A percentile compares a stretch with the other conserved stretches of the same genome.
These are phyloP conservation scores for Pichia pseudocactophila DNA, from an alignment of 805 yeast species.

Conservation along the genomic window DNA sequence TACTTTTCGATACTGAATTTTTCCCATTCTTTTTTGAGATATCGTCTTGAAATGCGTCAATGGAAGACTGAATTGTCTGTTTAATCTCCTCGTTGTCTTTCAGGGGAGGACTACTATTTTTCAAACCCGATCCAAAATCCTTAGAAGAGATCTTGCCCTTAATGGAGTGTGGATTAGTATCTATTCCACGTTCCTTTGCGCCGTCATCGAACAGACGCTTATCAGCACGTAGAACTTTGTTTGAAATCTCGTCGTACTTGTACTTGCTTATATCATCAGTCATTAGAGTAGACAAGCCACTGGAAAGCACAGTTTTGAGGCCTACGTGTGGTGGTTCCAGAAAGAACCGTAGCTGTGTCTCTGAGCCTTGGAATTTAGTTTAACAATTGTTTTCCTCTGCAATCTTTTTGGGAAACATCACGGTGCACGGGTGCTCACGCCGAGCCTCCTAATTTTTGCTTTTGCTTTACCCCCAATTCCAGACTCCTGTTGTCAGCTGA, in stretches of 20 bases:
- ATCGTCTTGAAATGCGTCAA: not conserved
- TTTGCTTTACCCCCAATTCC: no score
- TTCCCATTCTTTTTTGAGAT: constrained; percentile 8
- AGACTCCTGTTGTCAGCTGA: no score
- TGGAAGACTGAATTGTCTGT: not conserved
- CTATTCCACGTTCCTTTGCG: constrained; percentile 36
- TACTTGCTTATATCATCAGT: constrained; percentile 27
- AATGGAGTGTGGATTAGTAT: constrained; percentile 64
- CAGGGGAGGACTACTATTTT: constrained; percentile 13
- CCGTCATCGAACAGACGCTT: constrained; percentile 38
- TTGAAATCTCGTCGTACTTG: constrained; percentile 68
- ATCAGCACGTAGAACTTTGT: constrained; percentile 59
- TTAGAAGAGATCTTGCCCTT: constrained; percentile 55
- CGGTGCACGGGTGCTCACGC: no score
- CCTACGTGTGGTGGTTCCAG: no score
- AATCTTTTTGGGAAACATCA: no score
- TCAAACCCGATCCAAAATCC: constrained; percentile 49
- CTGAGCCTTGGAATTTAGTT: no score
- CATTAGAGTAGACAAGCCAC: constrained; percentile 1
- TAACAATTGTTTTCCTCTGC: no score
- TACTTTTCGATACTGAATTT: constrained; percentile 4
- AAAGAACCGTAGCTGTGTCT: no score
- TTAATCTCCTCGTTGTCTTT: constrained; percentile 14
- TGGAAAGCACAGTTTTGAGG: not conserved
- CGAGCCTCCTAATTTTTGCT: no score